Evolutionary conservation across 306 rosid genomes (phyloP).

Genomic region (Fragaria iinumae): DNA sequence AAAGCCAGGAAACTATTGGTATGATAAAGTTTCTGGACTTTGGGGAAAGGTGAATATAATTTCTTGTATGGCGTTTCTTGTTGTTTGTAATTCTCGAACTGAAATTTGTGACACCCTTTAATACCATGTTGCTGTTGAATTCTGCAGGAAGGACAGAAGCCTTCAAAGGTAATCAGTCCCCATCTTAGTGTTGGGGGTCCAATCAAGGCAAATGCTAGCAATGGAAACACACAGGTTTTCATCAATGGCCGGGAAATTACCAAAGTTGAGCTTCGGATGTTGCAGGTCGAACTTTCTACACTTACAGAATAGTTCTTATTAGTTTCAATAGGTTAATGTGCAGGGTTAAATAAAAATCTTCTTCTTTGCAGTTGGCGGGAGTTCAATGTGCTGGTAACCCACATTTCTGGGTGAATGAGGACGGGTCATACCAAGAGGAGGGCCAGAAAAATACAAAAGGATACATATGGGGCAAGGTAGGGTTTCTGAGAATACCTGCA

Average conservation of each 20-base stretch:
- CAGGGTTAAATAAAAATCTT: slow-evolving; percentile 5
- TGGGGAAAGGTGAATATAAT: slow-evolving; percentile 93
- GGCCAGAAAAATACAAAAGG: slow-evolving; percentile 98
- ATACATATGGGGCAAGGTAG: slow-evolving; percentile 96
- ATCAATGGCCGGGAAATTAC: slow-evolving; percentile 96
- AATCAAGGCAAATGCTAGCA: slow-evolving; percentile 75
- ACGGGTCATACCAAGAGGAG: slow-evolving; percentile 99
- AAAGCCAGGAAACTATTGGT: slow-evolving; percentile 97
- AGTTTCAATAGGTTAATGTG: slow-evolving; percentile 18
- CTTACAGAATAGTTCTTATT: slow-evolving; percentile 13
- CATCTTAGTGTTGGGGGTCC: slow-evolving; percentile 92
- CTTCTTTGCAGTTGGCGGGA: slow-evolving; percentile 83
- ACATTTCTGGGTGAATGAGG: slow-evolving; percentile 99
- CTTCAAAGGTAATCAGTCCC: slow-evolving; percentile 78
- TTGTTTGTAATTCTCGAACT: neutral
- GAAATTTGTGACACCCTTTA: slow-evolving; percentile 13
- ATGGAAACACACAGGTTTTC: slow-evolving; percentile 89
- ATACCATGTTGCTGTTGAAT: slow-evolving; percentile 25
- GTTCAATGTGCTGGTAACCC: slow-evolving; percentile 99
- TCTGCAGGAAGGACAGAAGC: slow-evolving; percentile 93
- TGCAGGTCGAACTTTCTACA: slow-evolving; percentile 63
- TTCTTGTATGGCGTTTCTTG: slow-evolving; percentile 1
- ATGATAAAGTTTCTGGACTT: slow-evolving; percentile 96
- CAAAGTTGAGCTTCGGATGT: slow-evolving; percentile 92
- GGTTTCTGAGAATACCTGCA: neutral